Evolutionary conservation across 2,329 filamentous ascomycete species (phyloP), one percentile per base, ranked within the genome.

Genomic region (Emericellopsis cladophorae): DNA sequence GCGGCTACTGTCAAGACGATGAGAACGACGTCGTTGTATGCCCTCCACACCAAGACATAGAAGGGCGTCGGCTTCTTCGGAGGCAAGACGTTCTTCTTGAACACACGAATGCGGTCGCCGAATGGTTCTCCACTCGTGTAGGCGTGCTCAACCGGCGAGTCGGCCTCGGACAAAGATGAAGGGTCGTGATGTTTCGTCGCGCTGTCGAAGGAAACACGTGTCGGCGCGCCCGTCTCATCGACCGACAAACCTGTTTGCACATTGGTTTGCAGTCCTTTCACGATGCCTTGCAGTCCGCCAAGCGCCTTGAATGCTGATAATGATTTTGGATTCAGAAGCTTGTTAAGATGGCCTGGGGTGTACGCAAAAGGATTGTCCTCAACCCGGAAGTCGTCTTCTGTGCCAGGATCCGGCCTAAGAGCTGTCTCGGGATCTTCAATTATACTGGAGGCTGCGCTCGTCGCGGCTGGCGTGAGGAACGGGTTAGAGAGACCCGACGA

Each of bases 311-410:
- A 92, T 0, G 86, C 87, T 10, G 79, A 69, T 43, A 92, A 60
- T 41, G 78, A 90, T 62, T 94, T 94, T 2, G 87, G 87, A 52
- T 92, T 89, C 39, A 88, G 73, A 54, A 93, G 70, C 59, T 92
- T 93, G 46, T 76, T 80, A 45, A 95, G 68, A 52, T 92, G 80
- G 9, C 88, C 87, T 1, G 83, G 82, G 3, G 78, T 79, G 54
- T 84, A 93, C n/a, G 84, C 86, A 54, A 93, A 94, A 3, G 79
- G 80, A 56, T 89, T 93, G 53, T 85, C 66, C 6, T 80, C 70
- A 14, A 89, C 78, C 11, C 72, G 50, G 51, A 89, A 92, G 44
- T 87, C 83, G 22, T 63, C 68, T 54, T 85, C 81, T 42, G 76
- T 81, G 6, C 82, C 81, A 33, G 76, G 74, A 54, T 89, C 84